Evolutionary conservation across 805 yeast genomes (phyloP), one percentile per base, ranked within the genome.

Genomic region (Pichia nanzhaoensis): DNA sequence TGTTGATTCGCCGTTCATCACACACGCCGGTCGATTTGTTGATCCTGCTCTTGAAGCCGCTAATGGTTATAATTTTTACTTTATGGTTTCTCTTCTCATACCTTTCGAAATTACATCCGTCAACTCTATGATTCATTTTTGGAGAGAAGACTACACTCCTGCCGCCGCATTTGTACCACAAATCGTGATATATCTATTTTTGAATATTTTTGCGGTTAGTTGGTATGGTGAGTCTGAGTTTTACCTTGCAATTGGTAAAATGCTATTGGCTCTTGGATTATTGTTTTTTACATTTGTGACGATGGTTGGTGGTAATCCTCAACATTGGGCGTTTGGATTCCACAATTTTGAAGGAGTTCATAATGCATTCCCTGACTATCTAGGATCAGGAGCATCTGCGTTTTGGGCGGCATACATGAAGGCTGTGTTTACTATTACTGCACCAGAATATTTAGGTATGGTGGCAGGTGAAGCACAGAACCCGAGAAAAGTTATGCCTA

Each of bases 241-340:
- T 57, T 80, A 84, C 82, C 65, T 86, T 18, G 77, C 90, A 1
- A 68, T 85, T 24, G 82, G 85, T 40, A 87, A 87, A 57, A 76
- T 87, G 45, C 51, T 85, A 5, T 68, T 87, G 39, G 88, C 90
- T 13, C 59, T 81, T n/a, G 95, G 93, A 2, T 68, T 87, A 39
- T 73, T 87, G 48, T 55, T 82, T 22, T 87, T 83, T 62, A 84
- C 93, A 1, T 82, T 87, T 54, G 60, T 85, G 44, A 80, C 89
- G 5, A 87, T 86, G 95, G 77, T 83, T 32, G 95, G 95, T 27
- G 96, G 95, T 22, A 87, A 86, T 59, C 95, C 95, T 1, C 61
- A 69, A 38, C 80, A 78, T 16, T 77, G 75, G 37, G 59, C 57
- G 1, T 60, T 49, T 41, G 63, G 64, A 7, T 60, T 60, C 44